Percentiles rank a stretch among this genome's conserved stretches.
Evolutionary conservation across 208 protist genomes (phyloP).

Genomic region (Acanthamoeba sp.): DNA sequence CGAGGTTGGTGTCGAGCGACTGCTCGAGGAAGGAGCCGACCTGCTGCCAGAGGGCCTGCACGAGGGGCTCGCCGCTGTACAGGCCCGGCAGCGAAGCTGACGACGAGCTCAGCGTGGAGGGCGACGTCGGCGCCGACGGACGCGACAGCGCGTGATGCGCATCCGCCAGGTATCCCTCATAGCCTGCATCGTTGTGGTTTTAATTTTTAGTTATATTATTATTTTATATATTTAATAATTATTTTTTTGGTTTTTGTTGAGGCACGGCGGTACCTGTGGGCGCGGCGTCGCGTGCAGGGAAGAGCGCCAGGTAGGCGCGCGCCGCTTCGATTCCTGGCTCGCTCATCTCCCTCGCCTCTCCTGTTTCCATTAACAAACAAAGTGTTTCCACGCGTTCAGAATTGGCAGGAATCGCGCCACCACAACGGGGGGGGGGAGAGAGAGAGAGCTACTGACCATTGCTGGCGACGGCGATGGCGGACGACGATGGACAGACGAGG

Average conservation of each 20-base stretch:
- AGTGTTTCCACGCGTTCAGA: too few species aligned
- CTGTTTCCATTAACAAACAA: background rate
- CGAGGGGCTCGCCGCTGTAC: conserved; percentile 23
- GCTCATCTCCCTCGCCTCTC: background rate
- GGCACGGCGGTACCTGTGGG: background rate
- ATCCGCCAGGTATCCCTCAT: background rate
- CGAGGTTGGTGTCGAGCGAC: conserved; percentile 22
- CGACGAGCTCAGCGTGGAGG: background rate
- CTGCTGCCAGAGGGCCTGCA: conserved; percentile 25
- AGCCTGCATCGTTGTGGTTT: background rate
- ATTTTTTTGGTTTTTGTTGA: too few species aligned
- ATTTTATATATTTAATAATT: too few species aligned
- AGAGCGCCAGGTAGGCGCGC: background rate
- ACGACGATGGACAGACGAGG: background rate
- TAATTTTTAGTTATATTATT: background rate
- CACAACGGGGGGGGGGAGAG: too few species aligned
- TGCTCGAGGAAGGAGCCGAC: conserved; percentile 10
- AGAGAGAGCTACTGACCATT: background rate
- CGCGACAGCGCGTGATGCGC: background rate
- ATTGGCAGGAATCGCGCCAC: too few species aligned
- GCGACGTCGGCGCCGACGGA: background rate
- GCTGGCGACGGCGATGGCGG: background rate
- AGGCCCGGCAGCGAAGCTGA: background rate
- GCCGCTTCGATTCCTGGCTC: background rate
- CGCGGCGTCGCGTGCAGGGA: conserved; percentile 1